These are phyloP conservation scores for Russula emetica DNA, from an alignment of 768 basidiomycete genomes.

Conservation along the genomic window DNA sequence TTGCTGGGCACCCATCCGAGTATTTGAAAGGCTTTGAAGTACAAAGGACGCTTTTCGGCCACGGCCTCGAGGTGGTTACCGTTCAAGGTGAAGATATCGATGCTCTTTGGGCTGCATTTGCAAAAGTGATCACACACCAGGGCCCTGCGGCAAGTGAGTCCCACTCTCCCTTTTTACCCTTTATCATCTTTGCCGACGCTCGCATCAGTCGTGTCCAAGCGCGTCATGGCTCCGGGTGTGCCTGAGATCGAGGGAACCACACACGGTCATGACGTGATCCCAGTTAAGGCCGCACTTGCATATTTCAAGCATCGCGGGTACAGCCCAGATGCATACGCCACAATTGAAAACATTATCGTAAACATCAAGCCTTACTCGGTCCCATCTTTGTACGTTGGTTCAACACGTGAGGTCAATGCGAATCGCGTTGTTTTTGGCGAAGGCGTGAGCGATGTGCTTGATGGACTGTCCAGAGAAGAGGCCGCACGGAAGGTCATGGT, in stretches of 20 bases:
- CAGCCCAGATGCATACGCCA: constrained; percentile 33
- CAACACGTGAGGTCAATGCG: constrained; percentile 69
- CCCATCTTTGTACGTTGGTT: constrained; percentile 64
- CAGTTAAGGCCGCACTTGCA: constrained; percentile 71
- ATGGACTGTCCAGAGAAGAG: constrained; percentile 70
- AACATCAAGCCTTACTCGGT: constrained; percentile 56
- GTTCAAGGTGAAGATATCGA: constrained; percentile 80
- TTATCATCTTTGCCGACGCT: background rate
- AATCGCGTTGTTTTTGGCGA: constrained; percentile 84
- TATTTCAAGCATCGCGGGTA: constrained; percentile 68
- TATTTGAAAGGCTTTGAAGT: constrained; percentile 79
- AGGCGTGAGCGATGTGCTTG: constrained; percentile 74
- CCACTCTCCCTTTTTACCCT: background rate
- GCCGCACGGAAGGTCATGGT: constrained; percentile 78
- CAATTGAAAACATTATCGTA: constrained; percentile 51
- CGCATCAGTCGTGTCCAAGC: constrained; percentile 61
- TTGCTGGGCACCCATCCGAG: constrained; percentile 84
- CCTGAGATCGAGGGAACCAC: constrained; percentile 72
- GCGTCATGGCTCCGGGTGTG: constrained; percentile 42
- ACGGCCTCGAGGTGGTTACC: constrained; percentile 72
- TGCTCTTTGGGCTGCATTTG: constrained; percentile 64
- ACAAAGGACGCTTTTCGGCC: constrained; percentile 68
- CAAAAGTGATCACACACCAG: constrained; percentile 49
- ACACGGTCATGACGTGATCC: constrained; percentile 84
- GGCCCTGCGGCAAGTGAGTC: constrained; percentile 73